Conservation (phyloP, 257 asterid genomes). For the Solanum ahanhuiri region DNA sequence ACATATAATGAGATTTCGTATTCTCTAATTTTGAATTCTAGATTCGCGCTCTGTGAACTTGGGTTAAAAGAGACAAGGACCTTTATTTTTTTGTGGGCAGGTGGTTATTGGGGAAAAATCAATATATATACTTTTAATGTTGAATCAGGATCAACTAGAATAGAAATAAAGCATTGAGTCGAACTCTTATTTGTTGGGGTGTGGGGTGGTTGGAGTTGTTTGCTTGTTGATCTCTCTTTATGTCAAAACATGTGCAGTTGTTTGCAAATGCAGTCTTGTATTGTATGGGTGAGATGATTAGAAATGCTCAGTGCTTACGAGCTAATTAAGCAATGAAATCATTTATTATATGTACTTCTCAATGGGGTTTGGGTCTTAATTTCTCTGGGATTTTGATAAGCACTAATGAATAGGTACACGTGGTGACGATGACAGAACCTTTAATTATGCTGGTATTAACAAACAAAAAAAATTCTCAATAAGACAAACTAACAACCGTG, state of each 20-base stretch:
- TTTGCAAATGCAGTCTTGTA: slow-evolving; percentile 26
- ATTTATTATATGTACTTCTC: slow-evolving; percentile 6
- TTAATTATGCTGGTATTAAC: neutral
- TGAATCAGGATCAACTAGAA: neutral
- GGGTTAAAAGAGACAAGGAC: neutral
- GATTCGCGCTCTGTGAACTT: neutral
- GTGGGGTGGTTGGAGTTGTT: neutral
- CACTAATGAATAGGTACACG: neutral
- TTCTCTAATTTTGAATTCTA: neutral
- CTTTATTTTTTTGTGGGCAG: neutral
- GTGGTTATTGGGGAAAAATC: too few relatives aligned
- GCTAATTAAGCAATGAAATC: slow-evolving; percentile 62
- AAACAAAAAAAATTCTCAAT: neutral
- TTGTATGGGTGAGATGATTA: slow-evolving; percentile 59
- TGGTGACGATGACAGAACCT: neutral
- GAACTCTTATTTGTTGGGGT: neutral
- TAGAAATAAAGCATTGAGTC: neutral
- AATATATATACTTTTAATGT: too few relatives aligned
- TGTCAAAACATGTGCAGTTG: slow-evolving; percentile 44
- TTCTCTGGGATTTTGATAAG: neutral
- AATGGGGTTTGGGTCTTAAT: neutral
- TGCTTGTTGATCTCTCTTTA: slow-evolving; percentile 1
- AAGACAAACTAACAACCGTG: neutral
- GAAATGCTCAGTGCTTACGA: slow-evolving; percentile 48
- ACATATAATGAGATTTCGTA: neutral